Percentiles rank a stretch among this genome's conserved stretches.
These are phyloP conservation scores for Phytophthora syringae DNA, from an alignment of 352 stramenopile species.

Conservation along the genomic window DNA sequence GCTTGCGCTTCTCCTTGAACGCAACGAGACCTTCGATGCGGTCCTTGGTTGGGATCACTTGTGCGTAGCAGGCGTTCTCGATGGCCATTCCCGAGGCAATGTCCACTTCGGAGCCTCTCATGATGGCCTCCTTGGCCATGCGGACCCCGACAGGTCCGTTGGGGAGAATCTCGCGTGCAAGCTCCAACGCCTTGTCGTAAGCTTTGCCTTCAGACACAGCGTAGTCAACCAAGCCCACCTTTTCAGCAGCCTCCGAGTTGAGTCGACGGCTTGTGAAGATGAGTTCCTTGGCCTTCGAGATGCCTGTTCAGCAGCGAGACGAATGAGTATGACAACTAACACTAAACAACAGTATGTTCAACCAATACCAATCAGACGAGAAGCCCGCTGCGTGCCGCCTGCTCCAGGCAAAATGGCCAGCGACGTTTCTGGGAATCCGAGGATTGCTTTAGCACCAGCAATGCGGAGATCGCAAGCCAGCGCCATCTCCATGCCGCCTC, in stretches of 20 bases:
- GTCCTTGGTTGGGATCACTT: slow-evolving; percentile 92
- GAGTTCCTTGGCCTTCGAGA: slow-evolving; percentile 94
- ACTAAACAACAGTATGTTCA: not conserved
- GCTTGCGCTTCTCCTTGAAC: slow-evolving; percentile 94
- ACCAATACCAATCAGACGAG: slow-evolving; percentile 87
- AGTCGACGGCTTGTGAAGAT: slow-evolving; percentile 94
- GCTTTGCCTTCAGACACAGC: slow-evolving; percentile 74
- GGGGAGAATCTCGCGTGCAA: slow-evolving; percentile 90
- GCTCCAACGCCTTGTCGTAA: slow-evolving; percentile 75
- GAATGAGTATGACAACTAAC: not conserved
- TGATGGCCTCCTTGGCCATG: slow-evolving; percentile 92
- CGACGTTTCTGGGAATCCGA: slow-evolving; percentile 92
- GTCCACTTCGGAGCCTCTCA: slow-evolving; percentile 86
- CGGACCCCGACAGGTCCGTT: slow-evolving; percentile 93
- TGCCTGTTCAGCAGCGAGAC: slow-evolving; percentile 33
- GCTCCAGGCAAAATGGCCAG: slow-evolving; percentile 94
- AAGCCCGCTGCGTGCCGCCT: slow-evolving; percentile 92
- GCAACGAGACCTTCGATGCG: slow-evolving; percentile 92
- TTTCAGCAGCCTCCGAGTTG: slow-evolving; percentile 68
- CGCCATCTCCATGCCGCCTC: slow-evolving; percentile 92
- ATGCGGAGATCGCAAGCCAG: slow-evolving; percentile 93
- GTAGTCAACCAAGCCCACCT: slow-evolving; percentile 91
- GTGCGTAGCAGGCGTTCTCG: slow-evolving; percentile 92
- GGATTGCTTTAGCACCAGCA: slow-evolving; percentile 81
- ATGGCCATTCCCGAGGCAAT: slow-evolving; percentile 89